Percentiles rank a stretch among this genome's conserved stretches.
phyloP scores from a whole-genome alignment of 2,329 filamentous ascomycete species.

The Monosporascus sp. region DNA sequence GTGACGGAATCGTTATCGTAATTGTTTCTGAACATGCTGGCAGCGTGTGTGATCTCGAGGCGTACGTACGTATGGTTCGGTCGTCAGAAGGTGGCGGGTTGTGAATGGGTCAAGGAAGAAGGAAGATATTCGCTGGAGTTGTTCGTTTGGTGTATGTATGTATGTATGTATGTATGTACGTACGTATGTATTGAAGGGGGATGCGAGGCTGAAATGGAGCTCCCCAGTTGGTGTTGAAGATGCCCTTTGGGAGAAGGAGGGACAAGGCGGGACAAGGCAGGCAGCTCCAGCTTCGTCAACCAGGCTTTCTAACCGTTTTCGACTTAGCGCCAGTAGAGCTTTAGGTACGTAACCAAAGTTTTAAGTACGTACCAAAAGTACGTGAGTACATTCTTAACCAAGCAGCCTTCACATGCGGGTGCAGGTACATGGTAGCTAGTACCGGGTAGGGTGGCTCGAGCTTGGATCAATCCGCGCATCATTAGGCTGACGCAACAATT shows the following conservation, averaged over 20 bases:
- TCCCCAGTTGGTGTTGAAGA: not conserved
- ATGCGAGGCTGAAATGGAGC: not conserved
- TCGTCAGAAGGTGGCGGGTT: not conserved
- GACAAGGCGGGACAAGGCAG: constrained; percentile 1
- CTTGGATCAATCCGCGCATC: not conserved
- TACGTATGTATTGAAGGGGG: not conserved
- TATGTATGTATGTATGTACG: not conserved
- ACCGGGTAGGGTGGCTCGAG: not conserved
- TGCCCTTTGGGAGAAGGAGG: not conserved
- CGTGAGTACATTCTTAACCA: not conserved
- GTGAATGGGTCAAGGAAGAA: not conserved
- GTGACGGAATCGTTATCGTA: constrained; percentile 99
- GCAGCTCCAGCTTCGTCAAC: constrained; percentile 8
- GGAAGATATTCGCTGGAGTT: not conserved
- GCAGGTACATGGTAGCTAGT: not conserved
- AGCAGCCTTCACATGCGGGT: not conserved
- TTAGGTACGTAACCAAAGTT: not conserved
- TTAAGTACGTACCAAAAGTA: not conserved
- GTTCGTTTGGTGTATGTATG: not conserved
- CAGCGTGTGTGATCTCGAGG: constrained; percentile 3
- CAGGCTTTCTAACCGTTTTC: not conserved
- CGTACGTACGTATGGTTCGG: not conserved
- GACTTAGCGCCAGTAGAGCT: not conserved
- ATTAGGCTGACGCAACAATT: not conserved
- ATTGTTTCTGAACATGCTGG: constrained; percentile 97